phyloP scores from a whole-genome alignment of 164 flowering plant species.

The Nelumbo lutea region DNA sequence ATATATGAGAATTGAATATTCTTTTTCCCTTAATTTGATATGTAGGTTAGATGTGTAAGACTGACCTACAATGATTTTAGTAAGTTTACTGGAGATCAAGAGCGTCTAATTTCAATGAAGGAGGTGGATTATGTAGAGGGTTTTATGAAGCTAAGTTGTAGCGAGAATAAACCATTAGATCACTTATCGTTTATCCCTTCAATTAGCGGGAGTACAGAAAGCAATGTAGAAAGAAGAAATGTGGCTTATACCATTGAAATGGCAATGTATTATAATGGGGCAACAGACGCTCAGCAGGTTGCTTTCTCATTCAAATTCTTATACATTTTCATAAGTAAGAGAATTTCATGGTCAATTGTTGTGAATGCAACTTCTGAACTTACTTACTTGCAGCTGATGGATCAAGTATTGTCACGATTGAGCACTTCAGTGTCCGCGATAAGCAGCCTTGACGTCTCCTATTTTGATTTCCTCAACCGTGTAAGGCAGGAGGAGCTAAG shows the following conservation, averaged over 20 bases:
- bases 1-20: neutral
- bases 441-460: slow-evolving; percentile 3
- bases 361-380: no score
- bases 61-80: slow-evolving; percentile 9
- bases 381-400: slow-evolving; percentile 37
- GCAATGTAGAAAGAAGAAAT: neutral
- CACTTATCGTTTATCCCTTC: neutral
- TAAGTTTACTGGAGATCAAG: slow-evolving; percentile 12
- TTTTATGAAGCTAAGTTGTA: slow-evolving; percentile 1
- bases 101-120: slow-evolving; percentile 12
- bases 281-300: slow-evolving; percentile 1
- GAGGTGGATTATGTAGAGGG: slow-evolving; percentile 16
- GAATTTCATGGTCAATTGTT: neutral
- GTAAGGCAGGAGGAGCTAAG: slow-evolving; percentile 7
- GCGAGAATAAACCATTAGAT: neutral
- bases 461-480: slow-evolving; percentile 14
- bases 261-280: slow-evolving; percentile 9
- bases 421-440: slow-evolving; percentile 37
- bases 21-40: neutral
- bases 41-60: slow-evolving; percentile 14
- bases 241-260: slow-evolving; percentile 6
- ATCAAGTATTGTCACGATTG: slow-evolving; percentile 32
- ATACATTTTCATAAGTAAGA: neutral
- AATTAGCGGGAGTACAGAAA: neutral
- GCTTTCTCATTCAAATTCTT: neutral